Base-by-base conservation (phyloP, 768 basidiomycete genomes). In the Wakefieldia striispora region DNA sequence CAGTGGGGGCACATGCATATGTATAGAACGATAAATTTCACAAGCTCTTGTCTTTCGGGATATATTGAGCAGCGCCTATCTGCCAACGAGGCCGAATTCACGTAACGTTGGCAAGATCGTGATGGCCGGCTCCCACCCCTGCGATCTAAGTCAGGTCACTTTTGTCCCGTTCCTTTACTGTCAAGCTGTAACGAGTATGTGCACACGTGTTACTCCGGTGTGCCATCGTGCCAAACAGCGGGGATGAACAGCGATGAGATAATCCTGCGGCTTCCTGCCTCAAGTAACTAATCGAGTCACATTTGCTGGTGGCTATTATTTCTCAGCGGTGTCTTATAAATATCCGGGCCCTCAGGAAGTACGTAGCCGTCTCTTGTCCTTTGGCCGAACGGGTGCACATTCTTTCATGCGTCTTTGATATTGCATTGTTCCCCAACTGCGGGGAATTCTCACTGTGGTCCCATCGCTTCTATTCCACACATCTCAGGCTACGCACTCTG, bases 301-400 rank as follows among this genome's bases (percentile, higher is more conserved):
- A 40, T 49, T 53, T 49, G 36, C 47, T 40, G 43, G 39, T 41
- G 29, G 29, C 24, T 20, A 13, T 37, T 36, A 34, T 55, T 51
- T 55, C 47, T 51, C 53, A 47, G 31, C 43, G 43, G 43, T 44
- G 17, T 62, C 35, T 51, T 62, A 56, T 56, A 59, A 59, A 57
- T 50, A 56, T 44, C 37, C 51, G 23, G 40, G 39, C 43, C 59
- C 36, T 56, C 33, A 37, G 45, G n/a, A 41, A 13, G n/a, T n/a
- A 27, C 29, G 12, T 27, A 41, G 50, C 17, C 42, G 36, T 35
- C 45, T 29, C 49, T n/a, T 47, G 41, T 40, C 35, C 42, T 38
- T 43, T 23, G 29, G 35, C 53, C 40, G 21, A 31, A n/a, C 38
- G 27, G n/a, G 46, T 40, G 35, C 27, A 35, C 45, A 23, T 33